Evolutionary conservation across 768 basidiomycete genomes (phyloP).

Genomic region (Porphyrellus cyaneotinctus): DNA sequence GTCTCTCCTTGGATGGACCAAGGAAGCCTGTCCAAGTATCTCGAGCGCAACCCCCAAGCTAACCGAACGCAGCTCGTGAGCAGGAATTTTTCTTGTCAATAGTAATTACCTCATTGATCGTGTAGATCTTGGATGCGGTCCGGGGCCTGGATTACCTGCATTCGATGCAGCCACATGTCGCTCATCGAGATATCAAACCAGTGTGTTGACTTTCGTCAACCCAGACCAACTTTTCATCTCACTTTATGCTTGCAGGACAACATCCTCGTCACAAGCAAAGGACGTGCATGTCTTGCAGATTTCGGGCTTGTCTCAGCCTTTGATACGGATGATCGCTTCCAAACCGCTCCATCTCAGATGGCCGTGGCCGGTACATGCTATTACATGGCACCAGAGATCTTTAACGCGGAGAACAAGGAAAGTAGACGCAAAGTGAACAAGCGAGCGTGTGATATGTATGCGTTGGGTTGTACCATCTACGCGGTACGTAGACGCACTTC

Average conservation of each 20-base stretch:
- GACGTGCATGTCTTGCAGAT: conserved; percentile 46
- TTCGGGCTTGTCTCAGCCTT: conserved; percentile 38
- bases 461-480: conserved; percentile 40
- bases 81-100: not conserved
- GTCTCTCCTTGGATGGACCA: conserved; percentile 41
- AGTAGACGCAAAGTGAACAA: conserved; percentile 19
- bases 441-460: conserved; percentile 38
- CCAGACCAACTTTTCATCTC: not conserved
- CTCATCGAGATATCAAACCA: conserved; percentile 31
- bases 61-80: conserved; percentile 33
- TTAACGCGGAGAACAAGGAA: not conserved
- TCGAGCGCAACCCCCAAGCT: conserved; percentile 21
- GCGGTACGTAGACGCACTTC: conserved; percentile 24
- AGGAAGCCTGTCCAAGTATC: conserved; percentile 30
- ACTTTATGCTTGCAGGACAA: conserved; percentile 36
- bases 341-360: conserved; percentile 6
- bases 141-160: conserved; percentile 44
- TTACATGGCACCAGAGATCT: conserved; percentile 29
- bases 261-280: conserved; percentile 40
- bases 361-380: conserved; percentile 12
- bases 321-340: conserved; percentile 12
- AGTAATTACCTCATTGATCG: not conserved
- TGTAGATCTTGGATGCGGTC: conserved; percentile 41
- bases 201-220: conserved; percentile 12
- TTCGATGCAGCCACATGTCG: conserved; percentile 35